Evolutionary conservation across 352 stramenopile genomes (phyloP).

Genomic region (Globisporangium heterothallicum): DNA sequence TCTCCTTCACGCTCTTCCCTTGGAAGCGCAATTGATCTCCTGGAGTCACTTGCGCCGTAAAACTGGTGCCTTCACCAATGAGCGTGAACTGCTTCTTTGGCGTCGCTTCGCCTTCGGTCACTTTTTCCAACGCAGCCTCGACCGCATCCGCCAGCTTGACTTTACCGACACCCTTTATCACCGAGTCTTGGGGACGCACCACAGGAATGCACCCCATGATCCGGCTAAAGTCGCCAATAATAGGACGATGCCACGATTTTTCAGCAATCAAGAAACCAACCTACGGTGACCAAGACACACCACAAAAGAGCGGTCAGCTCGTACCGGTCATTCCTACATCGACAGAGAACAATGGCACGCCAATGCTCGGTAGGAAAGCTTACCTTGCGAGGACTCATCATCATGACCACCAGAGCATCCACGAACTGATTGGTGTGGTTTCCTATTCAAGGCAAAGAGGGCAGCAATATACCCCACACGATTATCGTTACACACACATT

Average conservation of each 20-base stretch:
- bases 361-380: too few species aligned
- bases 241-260: conserved; percentile 91
- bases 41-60: conserved; percentile 64
- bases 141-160: conserved; percentile 45
- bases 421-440: conserved; percentile 99
- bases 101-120: conserved; percentile 11
- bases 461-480: too few species aligned
- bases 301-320: too few species aligned
- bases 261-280: conserved; percentile 97
- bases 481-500: too few species aligned
- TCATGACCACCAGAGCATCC: conserved; percentile 95
- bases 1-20: conserved; percentile 75
- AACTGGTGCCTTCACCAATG: conserved; percentile 62
- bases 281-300: conserved; percentile 8
- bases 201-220: conserved; percentile 96
- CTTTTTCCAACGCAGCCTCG: conserved; percentile 20
- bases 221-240: conserved; percentile 93
- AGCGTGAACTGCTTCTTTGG: conserved; percentile 38
- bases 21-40: conserved; percentile 80
- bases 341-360: too few species aligned
- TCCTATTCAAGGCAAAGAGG: too few species aligned
- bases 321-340: too few species aligned
- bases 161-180: conserved; percentile 60
- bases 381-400: conserved; percentile 91
- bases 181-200: conserved; percentile 93